Evolutionary conservation across 2,329 filamentous ascomycete species (phyloP), one percentile per base, ranked within the genome.

Genomic region (Curvularia sp.): DNA sequence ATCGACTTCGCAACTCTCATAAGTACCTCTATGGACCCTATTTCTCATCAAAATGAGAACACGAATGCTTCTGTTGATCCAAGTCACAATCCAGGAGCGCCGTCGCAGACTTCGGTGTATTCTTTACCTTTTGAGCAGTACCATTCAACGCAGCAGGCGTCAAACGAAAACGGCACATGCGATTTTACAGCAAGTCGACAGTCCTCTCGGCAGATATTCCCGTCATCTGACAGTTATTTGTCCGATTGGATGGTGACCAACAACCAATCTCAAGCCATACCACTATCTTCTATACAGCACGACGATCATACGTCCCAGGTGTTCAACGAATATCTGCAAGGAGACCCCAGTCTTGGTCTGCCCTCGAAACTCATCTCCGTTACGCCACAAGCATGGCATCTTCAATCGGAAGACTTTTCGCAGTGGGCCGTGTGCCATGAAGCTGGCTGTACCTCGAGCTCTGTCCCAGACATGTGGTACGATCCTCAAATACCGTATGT

Each of bases 1-100:
- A 53, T 63, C 43, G 64, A 68, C 21, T 68, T 67, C 41, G 48
- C 56, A n/a, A n/a, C 41, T 15, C 46, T 49, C 8, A 27, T 45
- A 19, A 49, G 47, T 47, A 54, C 39, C 4, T 39, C 57, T 21
- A 32, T 49, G 25, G 21, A 34, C 13, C n/a, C 49, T 12, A 34
- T 30, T 12, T n/a, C 18, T 12, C 13, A 21, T 13, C 41, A 38
- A 32, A 28, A 45, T 5, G 39, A 34, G 1, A 41, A 46, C 1
- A 8, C 10, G n/a, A 25, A 27, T 13, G n/a, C 21, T 5, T 27
- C 18, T 8, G 6, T 34, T 6, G 27, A 32, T 1, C 5, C 38
- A 15, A 21, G 5, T 6, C 25, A n/a, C 19, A 13, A 30, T 7
- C 3, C 5, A 15, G 32, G 1, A 30, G 4, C 30, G 27, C n/a